Evolutionary conservation across 768 basidiomycete species (phyloP), one percentile per base, ranked within the genome.

Genomic region (Sarcodon sp.): DNA sequence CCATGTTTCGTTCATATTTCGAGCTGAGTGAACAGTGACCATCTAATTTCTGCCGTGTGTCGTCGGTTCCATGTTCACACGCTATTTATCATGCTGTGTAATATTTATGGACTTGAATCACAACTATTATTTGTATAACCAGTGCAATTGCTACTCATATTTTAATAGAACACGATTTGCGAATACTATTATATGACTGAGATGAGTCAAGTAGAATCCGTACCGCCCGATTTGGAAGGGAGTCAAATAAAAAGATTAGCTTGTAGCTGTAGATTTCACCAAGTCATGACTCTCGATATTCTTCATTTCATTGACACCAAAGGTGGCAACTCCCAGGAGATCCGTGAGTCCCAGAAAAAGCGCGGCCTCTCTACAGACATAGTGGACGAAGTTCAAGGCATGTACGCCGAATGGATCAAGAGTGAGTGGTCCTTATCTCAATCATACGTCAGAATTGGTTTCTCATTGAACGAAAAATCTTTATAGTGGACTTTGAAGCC

Each of bases 391-490:
- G 77, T 97, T 50, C 81, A 98, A 50, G 77, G 79, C 59, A 81
- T 93, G 80, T 96, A 97, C 59, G 65, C 75, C 8, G 87, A 91
- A 55, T 97, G 93, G 91, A 89, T 90, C 46, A 87, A 90, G 65
- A 80, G 96, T 96, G 62, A 61, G 88, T 77, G 21, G 21, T 27
- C 31, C 15, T 38, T 3, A 8, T 12, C 33, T n/a, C 44, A 10
- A 35, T 32, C 6, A n/a, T 39, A 48, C 45, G 33, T 15, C 5
- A 33, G 45, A 15, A 12, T 18, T 45, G 34, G 32, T 31, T 18
- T 31, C 34, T 50, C 9, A 43, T 11, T n/a, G 33, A 4, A 27
- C 21, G 21, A 27, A 27, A 35, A 16, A 21, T 33, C 33, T 16
- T 15, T 12, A n/a, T 57, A 98, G 94, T 85, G 75, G 85, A 92